These are phyloP conservation scores for Calonectria henricotiae DNA, from an alignment of 2,329 filamentous ascomycete genomes.

Conservation along the genomic window DNA sequence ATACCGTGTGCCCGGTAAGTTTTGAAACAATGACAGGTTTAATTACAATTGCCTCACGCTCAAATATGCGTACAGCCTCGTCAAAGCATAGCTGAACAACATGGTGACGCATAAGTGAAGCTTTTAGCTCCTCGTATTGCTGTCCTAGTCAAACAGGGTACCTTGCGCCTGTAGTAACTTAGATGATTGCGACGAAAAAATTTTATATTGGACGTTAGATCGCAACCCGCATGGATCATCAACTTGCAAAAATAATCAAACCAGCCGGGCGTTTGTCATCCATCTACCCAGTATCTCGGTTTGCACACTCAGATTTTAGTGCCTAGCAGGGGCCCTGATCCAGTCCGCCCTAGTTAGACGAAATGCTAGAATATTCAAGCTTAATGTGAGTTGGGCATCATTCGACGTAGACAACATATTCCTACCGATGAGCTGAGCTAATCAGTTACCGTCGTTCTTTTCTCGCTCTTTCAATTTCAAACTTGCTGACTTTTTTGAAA, in stretches of 20 bases:
- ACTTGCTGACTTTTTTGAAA: neutral
- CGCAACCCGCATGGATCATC: neutral
- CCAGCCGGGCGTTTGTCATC: neutral
- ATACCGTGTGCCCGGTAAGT: slow-evolving; percentile 8
- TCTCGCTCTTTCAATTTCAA: neutral
- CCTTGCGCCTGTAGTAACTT: neutral
- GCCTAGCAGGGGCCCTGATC: neutral
- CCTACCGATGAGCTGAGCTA: neutral
- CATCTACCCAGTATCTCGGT: too few relatives aligned
- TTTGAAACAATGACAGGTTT: slow-evolving; percentile 22
- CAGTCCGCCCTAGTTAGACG: neutral
- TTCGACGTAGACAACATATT: neutral
- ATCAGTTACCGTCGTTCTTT: neutral
- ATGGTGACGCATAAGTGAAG: neutral
- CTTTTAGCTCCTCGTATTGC: neutral
- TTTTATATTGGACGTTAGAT: neutral
- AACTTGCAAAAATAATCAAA: neutral
- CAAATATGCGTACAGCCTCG: neutral
- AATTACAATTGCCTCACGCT: neutral
- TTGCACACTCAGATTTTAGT: too few relatives aligned
- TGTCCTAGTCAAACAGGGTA: neutral
- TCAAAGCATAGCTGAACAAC: neutral
- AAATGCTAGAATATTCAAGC: neutral
- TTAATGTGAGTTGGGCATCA: neutral
- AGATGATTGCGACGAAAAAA: neutral